These are phyloP conservation scores for Candida dubliniensis DNA, from an alignment of 1,139 yeast species.

Conservation along the genomic window DNA sequence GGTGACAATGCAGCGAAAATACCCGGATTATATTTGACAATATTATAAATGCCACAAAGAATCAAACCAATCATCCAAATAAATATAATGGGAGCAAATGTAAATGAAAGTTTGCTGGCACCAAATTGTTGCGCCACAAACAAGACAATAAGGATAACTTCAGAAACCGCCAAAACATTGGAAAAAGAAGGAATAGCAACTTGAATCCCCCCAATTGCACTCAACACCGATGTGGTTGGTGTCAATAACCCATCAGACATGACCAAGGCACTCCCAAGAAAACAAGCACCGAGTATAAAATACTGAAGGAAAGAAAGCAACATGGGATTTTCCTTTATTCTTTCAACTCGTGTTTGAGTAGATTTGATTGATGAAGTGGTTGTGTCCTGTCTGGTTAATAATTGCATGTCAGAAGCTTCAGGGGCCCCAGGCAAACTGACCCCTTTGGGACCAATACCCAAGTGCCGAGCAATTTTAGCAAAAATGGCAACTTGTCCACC, in stretches of 20 bases:
- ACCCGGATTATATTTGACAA: constrained; percentile 40
- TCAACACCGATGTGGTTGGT: constrained; percentile 60
- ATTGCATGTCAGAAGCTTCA: constrained; percentile 34
- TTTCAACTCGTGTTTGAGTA: constrained; percentile 15
- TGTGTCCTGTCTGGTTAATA: constrained; percentile 44
- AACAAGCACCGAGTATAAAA: constrained; percentile 41
- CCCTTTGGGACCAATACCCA: constrained; percentile 50
- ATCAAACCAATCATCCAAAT: constrained; percentile 50
- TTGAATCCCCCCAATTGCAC: constrained; percentile 51
- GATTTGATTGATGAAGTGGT: constrained; percentile 24
- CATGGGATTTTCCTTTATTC: constrained; percentile 22
- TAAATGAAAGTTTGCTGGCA: constrained; percentile 36
- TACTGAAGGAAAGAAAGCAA: constrained; percentile 29
- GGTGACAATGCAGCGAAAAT: constrained; percentile 54
- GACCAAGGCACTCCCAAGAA: constrained; percentile 56
- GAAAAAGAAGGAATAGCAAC: constrained; percentile 43
- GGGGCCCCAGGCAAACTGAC: constrained; percentile 43
- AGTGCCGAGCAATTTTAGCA: constrained; percentile 52
- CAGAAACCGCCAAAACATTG: constrained; percentile 47
- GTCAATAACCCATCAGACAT: constrained; percentile 61
- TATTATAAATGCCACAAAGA: constrained; percentile 48
- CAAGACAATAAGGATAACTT: constrained; percentile 44
- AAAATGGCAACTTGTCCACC: constrained; percentile 66
- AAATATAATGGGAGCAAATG: constrained; percentile 55
- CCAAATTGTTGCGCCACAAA: constrained; percentile 51